Conservation (phyloP, 257 asterid genomes). For the Leonotis leonurus region DNA sequence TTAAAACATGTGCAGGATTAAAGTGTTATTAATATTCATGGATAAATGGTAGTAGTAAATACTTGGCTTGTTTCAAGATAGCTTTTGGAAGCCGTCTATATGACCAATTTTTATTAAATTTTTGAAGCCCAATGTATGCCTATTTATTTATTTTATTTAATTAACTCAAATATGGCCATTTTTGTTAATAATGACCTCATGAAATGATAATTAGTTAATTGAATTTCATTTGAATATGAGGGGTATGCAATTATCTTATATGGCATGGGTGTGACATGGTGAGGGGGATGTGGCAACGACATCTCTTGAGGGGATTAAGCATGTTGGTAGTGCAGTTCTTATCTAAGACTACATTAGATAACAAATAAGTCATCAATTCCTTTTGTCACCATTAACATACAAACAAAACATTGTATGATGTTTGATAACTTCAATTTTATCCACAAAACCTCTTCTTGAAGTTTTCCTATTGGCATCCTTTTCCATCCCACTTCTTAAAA, state of each 20-base stretch:
- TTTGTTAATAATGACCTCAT: not conserved
- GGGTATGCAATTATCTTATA: not conserved
- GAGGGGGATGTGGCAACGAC: not conserved
- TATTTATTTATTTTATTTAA: too few species aligned
- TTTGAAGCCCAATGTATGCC: too few species aligned
- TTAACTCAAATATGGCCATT: not conserved
- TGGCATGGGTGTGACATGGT: not conserved
- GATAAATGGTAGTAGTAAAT: too few species aligned
- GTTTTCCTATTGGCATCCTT: too few species aligned
- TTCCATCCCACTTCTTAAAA: too few species aligned
- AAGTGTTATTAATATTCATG: too few species aligned
- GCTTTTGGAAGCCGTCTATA: too few species aligned
- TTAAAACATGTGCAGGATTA: too few species aligned
- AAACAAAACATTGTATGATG: not conserved
- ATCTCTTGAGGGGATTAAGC: not conserved
- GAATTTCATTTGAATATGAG: not conserved
- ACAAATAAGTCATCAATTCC: not conserved
- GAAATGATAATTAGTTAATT: not conserved
- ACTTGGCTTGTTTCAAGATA: too few species aligned
- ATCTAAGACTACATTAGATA: not conserved
- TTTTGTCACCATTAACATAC: not conserved
- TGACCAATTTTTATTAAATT: too few species aligned
- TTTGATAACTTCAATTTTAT: not conserved
- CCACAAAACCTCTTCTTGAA: not conserved
- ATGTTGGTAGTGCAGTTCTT: not conserved